Conservation (phyloP, 2,329 filamentous ascomycete species). For the Knufia fluminis region DNA sequence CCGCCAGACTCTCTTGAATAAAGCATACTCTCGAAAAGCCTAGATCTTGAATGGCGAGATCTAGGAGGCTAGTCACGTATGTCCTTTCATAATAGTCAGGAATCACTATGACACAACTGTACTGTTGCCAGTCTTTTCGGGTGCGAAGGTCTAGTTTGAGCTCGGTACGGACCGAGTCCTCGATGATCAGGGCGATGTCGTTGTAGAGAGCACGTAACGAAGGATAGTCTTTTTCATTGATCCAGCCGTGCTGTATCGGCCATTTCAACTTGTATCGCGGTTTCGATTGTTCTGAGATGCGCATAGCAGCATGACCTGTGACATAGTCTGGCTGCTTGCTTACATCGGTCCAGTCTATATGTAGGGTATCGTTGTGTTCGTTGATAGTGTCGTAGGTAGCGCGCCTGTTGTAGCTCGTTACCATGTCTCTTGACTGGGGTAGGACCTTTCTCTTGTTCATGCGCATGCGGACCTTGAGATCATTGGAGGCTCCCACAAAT, state of each 20-base stretch:
- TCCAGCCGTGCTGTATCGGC: conserved; percentile 77
- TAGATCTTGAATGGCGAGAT: conserved; percentile 80
- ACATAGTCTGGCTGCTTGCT: conserved; percentile 60
- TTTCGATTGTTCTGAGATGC: conserved; percentile 79
- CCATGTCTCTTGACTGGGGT: conserved; percentile 94
- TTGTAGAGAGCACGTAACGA: conserved; percentile 72
- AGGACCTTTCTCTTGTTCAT: conserved; percentile 88
- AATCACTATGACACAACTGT: conserved; percentile 94
- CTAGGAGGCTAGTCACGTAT: conserved; percentile 76
- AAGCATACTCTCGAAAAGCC: conserved; percentile 84
- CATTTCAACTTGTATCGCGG: conserved; percentile 89
- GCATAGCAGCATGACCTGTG: conserved; percentile 69
- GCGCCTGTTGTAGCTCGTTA: conserved; percentile 85
- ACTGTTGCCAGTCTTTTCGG: conserved; percentile 69
- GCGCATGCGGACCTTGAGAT: conserved; percentile 84
- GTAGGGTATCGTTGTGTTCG: conserved; percentile 87
- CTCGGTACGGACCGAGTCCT: conserved; percentile 71
- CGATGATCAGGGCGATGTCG: conserved; percentile 78
- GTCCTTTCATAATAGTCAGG: conserved; percentile 93
- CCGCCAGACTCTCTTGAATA: conserved; percentile 90
- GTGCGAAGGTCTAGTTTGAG: conserved; percentile 40
- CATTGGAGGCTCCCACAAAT: conserved; percentile 73
- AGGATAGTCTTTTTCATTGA: conserved; percentile 82
- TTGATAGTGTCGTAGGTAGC: conserved; percentile 78
- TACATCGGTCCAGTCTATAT: conserved; percentile 92